phyloP scores from a whole-genome alignment of 148 eudicot species.

The Rhododendron ferrugineum region DNA sequence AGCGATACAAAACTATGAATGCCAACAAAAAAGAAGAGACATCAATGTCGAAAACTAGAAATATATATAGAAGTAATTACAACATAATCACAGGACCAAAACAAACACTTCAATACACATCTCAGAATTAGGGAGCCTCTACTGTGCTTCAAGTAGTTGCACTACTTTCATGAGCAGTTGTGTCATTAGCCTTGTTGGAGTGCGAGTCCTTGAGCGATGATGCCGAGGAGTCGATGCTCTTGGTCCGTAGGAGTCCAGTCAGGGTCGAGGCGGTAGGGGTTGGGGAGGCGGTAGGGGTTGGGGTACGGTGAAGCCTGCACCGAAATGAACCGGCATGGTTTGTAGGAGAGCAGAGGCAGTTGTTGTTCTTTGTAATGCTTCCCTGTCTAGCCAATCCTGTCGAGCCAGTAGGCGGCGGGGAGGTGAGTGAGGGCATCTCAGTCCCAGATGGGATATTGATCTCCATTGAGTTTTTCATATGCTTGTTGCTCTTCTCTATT shows the following conservation, averaged over 20 bases:
- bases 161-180: background rate
- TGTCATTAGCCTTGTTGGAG: constrained; percentile 2
- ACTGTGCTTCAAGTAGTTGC: background rate
- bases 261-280: constrained; percentile 10
- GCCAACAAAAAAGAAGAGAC: background rate
- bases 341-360: constrained; percentile 52
- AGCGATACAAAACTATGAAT: background rate
- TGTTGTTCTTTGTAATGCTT: constrained; percentile 12
- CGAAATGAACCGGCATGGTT: constrained; percentile 51
- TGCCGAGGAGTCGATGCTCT: constrained; percentile 20
- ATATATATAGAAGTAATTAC: background rate
- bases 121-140: background rate
- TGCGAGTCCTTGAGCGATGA: constrained; percentile 4
- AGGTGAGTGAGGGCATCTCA: background rate
- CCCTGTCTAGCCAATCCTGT: constrained; percentile 23
- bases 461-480: background rate
- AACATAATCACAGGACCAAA: background rate
- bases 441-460: background rate
- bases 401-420: background rate
- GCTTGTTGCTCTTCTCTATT: background rate
- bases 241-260: constrained; percentile 25
- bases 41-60: background rate
- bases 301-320: constrained; percentile 42
- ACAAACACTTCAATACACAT: background rate
- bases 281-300: constrained; percentile 19